phyloP scores from a whole-genome alignment of 192 early-diverging fungal species.

The Dissophora globulifera region DNA sequence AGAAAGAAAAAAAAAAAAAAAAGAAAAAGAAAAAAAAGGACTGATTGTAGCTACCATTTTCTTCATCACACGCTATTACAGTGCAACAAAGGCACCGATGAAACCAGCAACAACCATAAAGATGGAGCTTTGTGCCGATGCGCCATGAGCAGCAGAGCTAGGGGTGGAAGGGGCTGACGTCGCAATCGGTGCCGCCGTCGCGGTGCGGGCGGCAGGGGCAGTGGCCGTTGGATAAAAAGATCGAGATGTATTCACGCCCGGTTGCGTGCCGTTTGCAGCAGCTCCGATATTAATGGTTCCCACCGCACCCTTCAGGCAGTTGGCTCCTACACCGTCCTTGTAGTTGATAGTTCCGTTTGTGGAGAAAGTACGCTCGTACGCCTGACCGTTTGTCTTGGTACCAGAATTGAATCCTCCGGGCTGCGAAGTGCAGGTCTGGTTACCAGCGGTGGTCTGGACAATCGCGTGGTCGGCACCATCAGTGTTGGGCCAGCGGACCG shows the following conservation, averaged over 20 bases:
- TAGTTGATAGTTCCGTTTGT: constrained; percentile 15
- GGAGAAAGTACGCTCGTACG: constrained; percentile 23
- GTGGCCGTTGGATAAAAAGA: too few relatives aligned
- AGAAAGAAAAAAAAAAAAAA: too few relatives aligned
- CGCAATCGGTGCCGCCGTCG: not conserved
- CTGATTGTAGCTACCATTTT: too few relatives aligned
- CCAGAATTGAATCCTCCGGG: constrained; percentile 48
- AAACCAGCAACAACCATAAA: constrained; percentile 16
- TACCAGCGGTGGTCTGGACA: constrained; percentile 30
- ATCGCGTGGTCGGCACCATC: constrained; percentile 36
- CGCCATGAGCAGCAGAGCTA: constrained; percentile 1
- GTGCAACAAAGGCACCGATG: constrained; percentile 13
- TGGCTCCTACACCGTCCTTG: constrained; percentile 45
- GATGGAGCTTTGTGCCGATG: constrained; percentile 4
- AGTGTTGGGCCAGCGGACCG: constrained; percentile 36
- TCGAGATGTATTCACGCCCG: too few relatives aligned
- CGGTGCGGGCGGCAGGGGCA: not conserved
- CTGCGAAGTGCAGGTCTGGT: constrained; percentile 17
- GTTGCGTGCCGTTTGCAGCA: too few relatives aligned
- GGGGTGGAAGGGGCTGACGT: not conserved
- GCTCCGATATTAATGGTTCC: constrained; percentile 38
- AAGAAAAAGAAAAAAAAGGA: too few relatives aligned
- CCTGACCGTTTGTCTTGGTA: constrained; percentile 16
- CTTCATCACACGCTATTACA: not conserved
- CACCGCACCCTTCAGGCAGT: constrained; percentile 16